A percentile compares a stretch with the other conserved stretches of the same genome.
Evolutionary conservation across 805 yeast genomes (phyloP).

Genomic region (Ogataea populi-albae): DNA sequence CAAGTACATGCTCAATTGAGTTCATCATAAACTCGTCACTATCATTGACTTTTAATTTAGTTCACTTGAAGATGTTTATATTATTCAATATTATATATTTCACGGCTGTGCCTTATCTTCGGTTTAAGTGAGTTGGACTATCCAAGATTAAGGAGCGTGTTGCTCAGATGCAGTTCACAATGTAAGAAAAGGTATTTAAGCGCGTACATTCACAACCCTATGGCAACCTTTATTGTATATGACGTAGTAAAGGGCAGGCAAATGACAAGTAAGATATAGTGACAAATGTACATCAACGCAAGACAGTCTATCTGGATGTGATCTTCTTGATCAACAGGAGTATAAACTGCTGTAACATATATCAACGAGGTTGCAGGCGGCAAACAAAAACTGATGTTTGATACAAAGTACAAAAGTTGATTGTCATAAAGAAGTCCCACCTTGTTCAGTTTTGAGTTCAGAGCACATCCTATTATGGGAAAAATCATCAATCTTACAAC

Average conservation of each 20-base stretch:
- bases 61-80: too few relatives aligned
- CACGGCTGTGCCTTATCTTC: too few relatives aligned
- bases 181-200: too few relatives aligned
- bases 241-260: slow-evolving; percentile 75
- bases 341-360: slow-evolving; percentile 83
- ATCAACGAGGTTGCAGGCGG: slow-evolving; percentile 90
- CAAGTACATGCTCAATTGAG: slow-evolving; percentile 17
- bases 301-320: slow-evolving; percentile 80
- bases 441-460: slow-evolving; percentile 57
- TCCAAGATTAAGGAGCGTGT: too few relatives aligned
- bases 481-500: slow-evolving; percentile 58
- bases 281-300: slow-evolving; percentile 70
- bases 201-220: too few relatives aligned
- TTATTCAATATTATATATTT: too few relatives aligned
- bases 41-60: too few relatives aligned
- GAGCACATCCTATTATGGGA: slow-evolving; percentile 76
- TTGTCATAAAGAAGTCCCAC: slow-evolving; percentile 66
- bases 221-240: slow-evolving; percentile 55
- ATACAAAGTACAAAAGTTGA: slow-evolving; percentile 63
- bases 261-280: slow-evolving; percentile 64
- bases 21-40: too few relatives aligned
- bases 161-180: too few relatives aligned
- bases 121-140: too few relatives aligned
- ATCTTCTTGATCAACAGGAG: slow-evolving; percentile 55
- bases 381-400: slow-evolving; percentile 70